Evolutionary conservation across 768 basidiomycete genomes (phyloP), one percentile per base, ranked within the genome.

Genomic region (Rhizopogon roseolus): DNA sequence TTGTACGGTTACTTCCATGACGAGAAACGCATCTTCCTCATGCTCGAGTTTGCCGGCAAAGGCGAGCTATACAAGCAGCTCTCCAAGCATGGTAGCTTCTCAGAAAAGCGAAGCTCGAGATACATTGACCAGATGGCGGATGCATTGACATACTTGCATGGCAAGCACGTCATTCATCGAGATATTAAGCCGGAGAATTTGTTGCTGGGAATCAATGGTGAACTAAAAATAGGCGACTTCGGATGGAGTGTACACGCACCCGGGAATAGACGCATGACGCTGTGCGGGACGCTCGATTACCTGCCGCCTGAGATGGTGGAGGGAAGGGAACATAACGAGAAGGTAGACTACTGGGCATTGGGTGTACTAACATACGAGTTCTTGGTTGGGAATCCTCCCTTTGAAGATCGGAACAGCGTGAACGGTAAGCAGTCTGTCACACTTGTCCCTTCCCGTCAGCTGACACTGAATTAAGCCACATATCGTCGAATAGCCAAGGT

Each of bases 141-240:
- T 69, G 97, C 96, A 3, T 73, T 99, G 42, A 76, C 76, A 10
- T 99, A 99, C 66, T 79, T 98, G 16, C 97, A 99, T 66, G 74
- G 78, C 50, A 99, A 98, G 66, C 95, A 98, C 64, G 94, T 99
- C 64, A 99, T 98, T 49, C 97, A 99, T 69, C 84, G 97, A 32
- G 97, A 99, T 64, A 99, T 99, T 74, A 99, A 99, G 71, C 97
- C 97, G 0, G 96, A 99, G 73, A 99, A 99, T 68, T 71, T 99
- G 46, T 79, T 99, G 32, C 76, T 98, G 11, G 95, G 95, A 10
- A 82, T 98, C 63, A 93, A 94, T 61, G 96, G 96, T 39, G 96
- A 98, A 67, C 76, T 99, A 62, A 98, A 99, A 78, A 96, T 99
- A 57, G 97, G 86, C 3, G 96, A 98, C 70, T 98, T 98, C 69